A percentile compares a stretch with the other conserved stretches of the same genome.
Conservation (phyloP, 2,329 filamentous ascomycete genomes). For the Ambrosiella cleistominuta region DNA sequence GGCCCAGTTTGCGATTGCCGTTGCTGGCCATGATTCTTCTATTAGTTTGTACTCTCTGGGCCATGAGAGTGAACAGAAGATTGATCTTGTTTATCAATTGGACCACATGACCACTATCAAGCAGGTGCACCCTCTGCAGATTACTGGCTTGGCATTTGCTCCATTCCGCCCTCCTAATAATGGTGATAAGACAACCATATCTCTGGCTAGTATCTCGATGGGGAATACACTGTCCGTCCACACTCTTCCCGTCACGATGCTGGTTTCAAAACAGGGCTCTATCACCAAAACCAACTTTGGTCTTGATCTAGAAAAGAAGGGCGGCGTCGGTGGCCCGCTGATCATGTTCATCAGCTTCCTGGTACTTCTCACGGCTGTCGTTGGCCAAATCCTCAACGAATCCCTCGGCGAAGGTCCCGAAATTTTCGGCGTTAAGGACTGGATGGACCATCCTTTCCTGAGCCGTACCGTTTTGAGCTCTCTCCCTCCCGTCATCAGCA, state of each 20-base stretch:
- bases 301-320: background rate
- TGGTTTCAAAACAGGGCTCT: constrained; percentile 21
- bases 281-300: constrained; percentile 21
- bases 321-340: constrained; percentile 33
- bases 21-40: constrained; percentile 63
- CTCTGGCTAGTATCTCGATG: constrained; percentile 66
- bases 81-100: constrained; percentile 35
- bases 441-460: constrained; percentile 10
- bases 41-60: constrained; percentile 65
- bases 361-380: constrained; percentile 37
- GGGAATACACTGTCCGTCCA: constrained; percentile 67
- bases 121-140: constrained; percentile 37
- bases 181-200: constrained; percentile 22
- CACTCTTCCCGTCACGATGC: constrained; percentile 48
- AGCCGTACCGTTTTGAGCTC: constrained; percentile 7
- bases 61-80: constrained; percentile 31
- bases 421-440: constrained; percentile 21
- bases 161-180: constrained; percentile 33
- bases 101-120: constrained; percentile 35
- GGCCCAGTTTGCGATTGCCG: constrained; percentile 63
- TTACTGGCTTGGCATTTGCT: constrained; percentile 40
- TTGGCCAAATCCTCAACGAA: constrained; percentile 49
- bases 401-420: constrained; percentile 39
- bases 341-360: constrained; percentile 29
- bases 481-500: constrained; percentile 2